Base-by-base conservation (phyloP, 306 rosid species). In the Pyrus communis region DNA sequence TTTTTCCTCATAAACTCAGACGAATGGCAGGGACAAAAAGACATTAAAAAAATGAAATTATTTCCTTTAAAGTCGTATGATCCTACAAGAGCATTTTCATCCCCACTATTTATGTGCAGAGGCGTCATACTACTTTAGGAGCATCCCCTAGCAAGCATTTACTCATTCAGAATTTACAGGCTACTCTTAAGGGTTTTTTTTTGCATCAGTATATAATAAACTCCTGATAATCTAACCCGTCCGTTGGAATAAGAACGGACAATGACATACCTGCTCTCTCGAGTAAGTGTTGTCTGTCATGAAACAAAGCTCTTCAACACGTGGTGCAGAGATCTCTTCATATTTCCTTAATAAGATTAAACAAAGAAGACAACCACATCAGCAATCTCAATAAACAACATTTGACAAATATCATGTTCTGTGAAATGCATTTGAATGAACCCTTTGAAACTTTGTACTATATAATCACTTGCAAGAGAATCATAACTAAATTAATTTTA, bases 241-340 rank as follows among this genome's bases (percentile, higher is more conserved):
- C 67, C 11, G 46, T 43, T 64, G 40, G 40, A 69, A 58, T 28
- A 61, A 33, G 5, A 23, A 40, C 7, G 40, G 74, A 58, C 2
- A 38, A 51, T 5, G 21, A 68, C 79, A 78, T 82, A 89, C 95
- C 85, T 90, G 89, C 60, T 86, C 87, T 82, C 79, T 90, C 2
- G 85, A 81, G 85, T 84, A 90, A 49, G 89, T 88, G 79, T 84
- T 81, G 83, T 84, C 92, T 7, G 95, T 90, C 80, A 90, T 88
- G 84, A 86, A 75, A 60, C 95, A 90, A 78, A 88, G 85, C 22
- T 86, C 92, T 73, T 90, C 92, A 43, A 86, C 82, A 2, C 80
- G 87, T 3, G 90, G 95, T 12, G 92, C 87, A 79, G 85, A 86
- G 60, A 86, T 82, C 81, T 88, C 95, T 88, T 90, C 95, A 17